These are phyloP conservation scores for Trebouxia sp. DNA, from an alignment of 139 green algal species.

Conservation along the genomic window DNA sequence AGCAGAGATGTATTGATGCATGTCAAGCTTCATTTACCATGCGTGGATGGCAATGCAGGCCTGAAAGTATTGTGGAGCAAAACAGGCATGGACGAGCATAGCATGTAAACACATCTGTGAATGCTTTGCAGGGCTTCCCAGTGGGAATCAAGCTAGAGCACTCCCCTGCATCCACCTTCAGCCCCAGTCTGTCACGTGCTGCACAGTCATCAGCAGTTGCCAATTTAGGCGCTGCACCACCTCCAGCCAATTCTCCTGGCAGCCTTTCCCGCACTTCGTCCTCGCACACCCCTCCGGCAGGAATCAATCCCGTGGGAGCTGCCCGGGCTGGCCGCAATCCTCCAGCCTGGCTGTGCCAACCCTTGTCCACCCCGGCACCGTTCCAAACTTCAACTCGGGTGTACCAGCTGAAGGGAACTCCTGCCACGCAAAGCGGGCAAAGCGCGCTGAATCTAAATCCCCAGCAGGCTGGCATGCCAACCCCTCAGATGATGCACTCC, in stretches of 20 bases:
- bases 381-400: neutral
- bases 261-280: constrained; percentile 20
- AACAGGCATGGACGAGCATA: no score
- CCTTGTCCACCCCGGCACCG: neutral
- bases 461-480: neutral
- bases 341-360: constrained; percentile 1
- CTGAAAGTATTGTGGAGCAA: no score
- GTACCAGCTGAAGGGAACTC: constrained; percentile 8
- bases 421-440: neutral
- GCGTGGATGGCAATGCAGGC: no score
- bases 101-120: no score
- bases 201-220: constrained; percentile 20
- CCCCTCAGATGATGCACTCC: neutral
- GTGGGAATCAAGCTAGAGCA: neutral
- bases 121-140: neutral
- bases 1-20: no score
- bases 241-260: neutral
- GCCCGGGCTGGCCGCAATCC: neutral
- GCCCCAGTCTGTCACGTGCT: neutral
- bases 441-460: neutral
- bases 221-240: constrained; percentile 1
- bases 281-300: neutral
- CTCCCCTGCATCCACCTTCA: neutral
- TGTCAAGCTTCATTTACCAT: no score
- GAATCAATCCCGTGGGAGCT: neutral